Conservation (phyloP, 805 yeast species). For the Kodamaea restingae region DNA sequence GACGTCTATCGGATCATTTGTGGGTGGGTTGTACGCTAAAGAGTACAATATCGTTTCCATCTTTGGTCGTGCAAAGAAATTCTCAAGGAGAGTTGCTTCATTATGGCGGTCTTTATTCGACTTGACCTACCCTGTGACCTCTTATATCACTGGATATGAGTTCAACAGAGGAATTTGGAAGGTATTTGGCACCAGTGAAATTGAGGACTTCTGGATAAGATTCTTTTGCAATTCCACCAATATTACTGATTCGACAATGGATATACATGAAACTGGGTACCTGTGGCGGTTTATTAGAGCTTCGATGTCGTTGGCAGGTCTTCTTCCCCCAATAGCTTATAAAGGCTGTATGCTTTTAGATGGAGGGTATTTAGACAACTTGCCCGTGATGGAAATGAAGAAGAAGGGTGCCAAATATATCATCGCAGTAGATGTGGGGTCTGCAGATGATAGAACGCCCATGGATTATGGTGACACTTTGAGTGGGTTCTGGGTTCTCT, state of each 20-base stretch:
- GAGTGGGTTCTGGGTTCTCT: conserved; percentile 86
- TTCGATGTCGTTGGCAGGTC: conserved; percentile 93
- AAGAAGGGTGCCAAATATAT: conserved; percentile 80
- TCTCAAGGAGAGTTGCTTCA: conserved; percentile 76
- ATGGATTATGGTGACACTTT: conserved; percentile 90
- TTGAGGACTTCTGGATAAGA: conserved; percentile 93
- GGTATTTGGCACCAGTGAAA: conserved; percentile 83
- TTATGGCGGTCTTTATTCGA: conserved; percentile 83
- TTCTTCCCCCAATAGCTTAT: conserved; percentile 83
- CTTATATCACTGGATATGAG: conserved; percentile 96
- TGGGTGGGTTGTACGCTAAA: conserved; percentile 91
- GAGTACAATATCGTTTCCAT: conserved; percentile 90
- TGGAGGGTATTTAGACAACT: conserved; percentile 93
- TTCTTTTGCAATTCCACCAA: conserved; percentile 90
- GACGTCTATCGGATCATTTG: conserved; percentile 92
- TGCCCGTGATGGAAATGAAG: conserved; percentile 91
- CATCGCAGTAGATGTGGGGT: conserved; percentile 94
- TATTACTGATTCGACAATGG: conserved; percentile 93
- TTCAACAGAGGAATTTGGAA: conserved; percentile 98
- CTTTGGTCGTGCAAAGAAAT: conserved; percentile 84
- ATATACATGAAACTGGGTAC: conserved; percentile 85
- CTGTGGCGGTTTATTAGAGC: conserved; percentile 96
- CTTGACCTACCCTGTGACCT: conserved; percentile 87
- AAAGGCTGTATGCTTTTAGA: conserved; percentile 91
- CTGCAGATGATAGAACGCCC: conserved; percentile 86